Evolutionary conservation across 2,329 filamentous ascomycete species (phyloP).

Genomic region (Trichoderma sp.): DNA sequence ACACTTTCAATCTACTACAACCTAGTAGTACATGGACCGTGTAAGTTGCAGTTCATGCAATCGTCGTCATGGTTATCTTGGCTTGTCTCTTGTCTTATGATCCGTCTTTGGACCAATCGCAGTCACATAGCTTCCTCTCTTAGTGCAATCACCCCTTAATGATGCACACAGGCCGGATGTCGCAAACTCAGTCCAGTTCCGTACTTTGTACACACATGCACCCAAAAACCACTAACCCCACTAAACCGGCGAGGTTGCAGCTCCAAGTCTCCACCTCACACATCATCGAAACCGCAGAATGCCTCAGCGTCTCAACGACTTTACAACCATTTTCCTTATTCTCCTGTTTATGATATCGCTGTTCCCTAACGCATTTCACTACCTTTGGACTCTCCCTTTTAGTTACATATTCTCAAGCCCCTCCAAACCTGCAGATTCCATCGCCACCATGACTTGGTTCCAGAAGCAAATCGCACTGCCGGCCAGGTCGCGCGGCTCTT

Average conservation of each 20-base stretch:
- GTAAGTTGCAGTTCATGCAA: neutral
- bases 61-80: neutral
- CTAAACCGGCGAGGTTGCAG: slow-evolving; percentile 2
- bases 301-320: slow-evolving; percentile 39
- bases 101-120: fast-evolving
- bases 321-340: slow-evolving; percentile 45
- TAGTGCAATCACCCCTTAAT: neutral
- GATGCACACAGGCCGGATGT: neutral
- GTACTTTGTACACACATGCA: neutral
- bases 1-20: neutral
- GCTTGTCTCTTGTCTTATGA: neutral
- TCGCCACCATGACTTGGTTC: slow-evolving; percentile 64
- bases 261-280: slow-evolving; percentile 26
- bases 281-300: slow-evolving; percentile 29
- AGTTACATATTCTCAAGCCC: slow-evolving; percentile 34
- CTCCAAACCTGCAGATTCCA: slow-evolving; percentile 30
- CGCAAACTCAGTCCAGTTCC: neutral
- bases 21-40: neutral
- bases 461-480: slow-evolving; percentile 85
- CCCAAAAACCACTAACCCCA: slow-evolving; percentile 12
- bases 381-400: slow-evolving; percentile 49
- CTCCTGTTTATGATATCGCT: slow-evolving; percentile 46
- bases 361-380: slow-evolving; percentile 53
- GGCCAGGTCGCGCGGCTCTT: slow-evolving; percentile 72
- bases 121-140: neutral